A percentile compares a stretch with the other conserved stretches of the same genome.
These are phyloP conservation scores for Hypoxylon sp. DNA, from an alignment of 2,329 filamentous ascomycete species.

Conservation along the genomic window DNA sequence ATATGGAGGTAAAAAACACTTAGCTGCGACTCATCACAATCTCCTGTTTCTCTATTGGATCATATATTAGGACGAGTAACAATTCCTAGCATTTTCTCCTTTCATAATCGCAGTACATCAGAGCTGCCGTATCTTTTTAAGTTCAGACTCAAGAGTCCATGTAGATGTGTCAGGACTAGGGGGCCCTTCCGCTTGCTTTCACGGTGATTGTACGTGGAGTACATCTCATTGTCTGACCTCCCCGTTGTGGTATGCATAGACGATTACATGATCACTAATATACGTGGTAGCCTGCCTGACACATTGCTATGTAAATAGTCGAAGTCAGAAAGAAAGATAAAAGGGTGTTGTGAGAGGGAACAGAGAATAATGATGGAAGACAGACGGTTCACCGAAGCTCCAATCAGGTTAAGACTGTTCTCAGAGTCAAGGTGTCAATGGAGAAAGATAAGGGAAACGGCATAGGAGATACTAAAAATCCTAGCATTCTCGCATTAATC, in stretches of 20 bases:
- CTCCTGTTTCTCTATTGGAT: too few relatives aligned
- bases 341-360: not conserved
- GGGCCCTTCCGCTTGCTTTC: not conserved
- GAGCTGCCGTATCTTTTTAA: not conserved
- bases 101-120: not conserved
- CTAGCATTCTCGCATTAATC: not conserved
- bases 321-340: not conserved
- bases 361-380: not conserved
- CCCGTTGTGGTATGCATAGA: not conserved
- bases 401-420: not conserved
- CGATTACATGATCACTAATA: not conserved
- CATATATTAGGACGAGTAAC: not conserved
- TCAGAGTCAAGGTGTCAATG: not conserved
- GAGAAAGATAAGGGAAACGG: too few relatives aligned
- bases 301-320: not conserved
- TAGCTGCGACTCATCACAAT: not conserved
- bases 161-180: not conserved
- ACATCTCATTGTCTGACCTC: not conserved
- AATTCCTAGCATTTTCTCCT: not conserved
- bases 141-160: too few relatives aligned
- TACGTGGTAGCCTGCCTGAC: not conserved
- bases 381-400: not conserved
- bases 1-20: not conserved
- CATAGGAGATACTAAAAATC: not conserved
- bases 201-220: not conserved